A percentile compares a stretch with the other conserved stretches of the same genome.
These are phyloP conservation scores for Eucommia ulmoides DNA, from an alignment of 257 asterid species.

Conservation along the genomic window DNA sequence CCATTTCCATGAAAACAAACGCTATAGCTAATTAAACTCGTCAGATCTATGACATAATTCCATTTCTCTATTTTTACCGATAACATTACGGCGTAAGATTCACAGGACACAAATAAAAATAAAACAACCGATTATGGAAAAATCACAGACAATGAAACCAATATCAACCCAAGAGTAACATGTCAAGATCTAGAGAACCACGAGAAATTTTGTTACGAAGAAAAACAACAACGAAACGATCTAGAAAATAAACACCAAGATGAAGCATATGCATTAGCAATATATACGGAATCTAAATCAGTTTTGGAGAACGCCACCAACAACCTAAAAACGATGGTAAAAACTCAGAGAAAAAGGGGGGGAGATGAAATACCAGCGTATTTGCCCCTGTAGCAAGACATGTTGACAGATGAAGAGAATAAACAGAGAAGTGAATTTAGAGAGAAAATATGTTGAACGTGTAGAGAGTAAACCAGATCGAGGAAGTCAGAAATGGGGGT, in stretches of 20 bases:
- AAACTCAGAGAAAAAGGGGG: background rate
- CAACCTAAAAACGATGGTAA: background rate
- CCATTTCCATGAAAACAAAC: too few relatives aligned
- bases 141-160: too few relatives aligned
- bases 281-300: background rate
- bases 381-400: constrained; percentile 80
- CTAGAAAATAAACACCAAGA: background rate
- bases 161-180: too few relatives aligned
- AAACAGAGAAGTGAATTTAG: background rate
- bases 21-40: too few relatives aligned
- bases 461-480: too few relatives aligned
- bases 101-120: too few relatives aligned
- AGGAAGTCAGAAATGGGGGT: too few relatives aligned
- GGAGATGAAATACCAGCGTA: constrained; percentile 45
- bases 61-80: too few relatives aligned
- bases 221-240: background rate
- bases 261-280: background rate
- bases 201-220: background rate
- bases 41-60: too few relatives aligned
- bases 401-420: constrained; percentile 7
- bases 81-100: too few relatives aligned
- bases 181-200: background rate
- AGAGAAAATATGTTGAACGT: too few relatives aligned
- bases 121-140: too few relatives aligned
- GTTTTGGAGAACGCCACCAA: background rate